These are phyloP conservation scores for Clonostachys chloroleuca DNA, from an alignment of 2,329 filamentous ascomycete genomes.

Conservation along the genomic window DNA sequence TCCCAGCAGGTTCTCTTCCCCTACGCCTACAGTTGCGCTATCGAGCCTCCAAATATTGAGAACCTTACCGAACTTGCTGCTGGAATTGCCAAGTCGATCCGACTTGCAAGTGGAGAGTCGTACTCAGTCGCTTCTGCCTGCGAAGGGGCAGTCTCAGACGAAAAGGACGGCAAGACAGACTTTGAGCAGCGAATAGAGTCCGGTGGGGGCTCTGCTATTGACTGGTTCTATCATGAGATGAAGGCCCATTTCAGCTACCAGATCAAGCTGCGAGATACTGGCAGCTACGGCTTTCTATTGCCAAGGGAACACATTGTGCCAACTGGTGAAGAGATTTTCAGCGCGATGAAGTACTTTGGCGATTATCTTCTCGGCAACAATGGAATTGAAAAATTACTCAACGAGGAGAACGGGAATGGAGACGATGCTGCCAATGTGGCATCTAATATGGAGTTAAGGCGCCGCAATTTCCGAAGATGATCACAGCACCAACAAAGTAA, in stretches of 20 bases:
- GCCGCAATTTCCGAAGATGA: constrained; percentile 17
- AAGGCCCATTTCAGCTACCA: constrained; percentile 83
- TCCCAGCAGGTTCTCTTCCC: constrained; percentile 93
- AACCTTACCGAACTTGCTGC: constrained; percentile 87
- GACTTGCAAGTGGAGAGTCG: constrained; percentile 69
- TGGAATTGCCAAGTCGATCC: constrained; percentile 84
- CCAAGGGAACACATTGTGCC: constrained; percentile 84
- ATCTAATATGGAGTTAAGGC: constrained; percentile 19
- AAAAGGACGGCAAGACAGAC: constrained; percentile 8
- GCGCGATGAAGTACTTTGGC: constrained; percentile 79
- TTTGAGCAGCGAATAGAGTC: constrained; percentile 58
- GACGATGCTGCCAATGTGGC: constrained; percentile 4
- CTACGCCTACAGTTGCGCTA: constrained; percentile 78
- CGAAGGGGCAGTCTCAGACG: constrained; percentile 60
- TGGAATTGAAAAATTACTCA: constrained; percentile 47
- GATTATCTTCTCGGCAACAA: constrained; percentile 72
- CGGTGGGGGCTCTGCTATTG: constrained; percentile 80
- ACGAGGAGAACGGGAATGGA: constrained; percentile 7
- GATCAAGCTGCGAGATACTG: constrained; percentile 88
- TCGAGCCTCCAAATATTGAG: constrained; percentile 78
- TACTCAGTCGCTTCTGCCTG: constrained; percentile 83
- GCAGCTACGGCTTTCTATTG: constrained; percentile 89
- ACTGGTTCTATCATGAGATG: constrained; percentile 93
- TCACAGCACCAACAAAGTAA: not conserved
- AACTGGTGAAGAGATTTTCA: constrained; percentile 82